Evolutionary conservation across 2,329 filamentous ascomycete genomes (phyloP).

Genomic region (Aureobasidium sp.): DNA sequence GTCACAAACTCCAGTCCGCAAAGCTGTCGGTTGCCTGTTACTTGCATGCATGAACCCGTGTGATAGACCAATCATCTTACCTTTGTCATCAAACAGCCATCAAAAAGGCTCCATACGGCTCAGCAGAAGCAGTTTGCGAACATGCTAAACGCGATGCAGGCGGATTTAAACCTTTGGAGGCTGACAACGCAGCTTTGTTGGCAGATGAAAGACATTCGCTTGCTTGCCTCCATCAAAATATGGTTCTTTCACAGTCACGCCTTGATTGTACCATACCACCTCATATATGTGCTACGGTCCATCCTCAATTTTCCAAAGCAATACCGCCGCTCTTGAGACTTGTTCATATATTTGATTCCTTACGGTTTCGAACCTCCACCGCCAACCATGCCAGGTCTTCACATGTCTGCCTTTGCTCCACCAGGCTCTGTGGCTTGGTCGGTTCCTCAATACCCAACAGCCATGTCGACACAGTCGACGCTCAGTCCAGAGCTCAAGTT

Average conservation of each 20-base stretch:
- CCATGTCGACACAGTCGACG: neutral
- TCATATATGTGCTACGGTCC: neutral
- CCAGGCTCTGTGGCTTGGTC: neutral
- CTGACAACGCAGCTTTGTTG: neutral
- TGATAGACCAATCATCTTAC: neutral
- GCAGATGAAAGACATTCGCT: neutral
- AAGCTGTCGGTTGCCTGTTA: neutral
- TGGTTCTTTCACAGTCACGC: neutral
- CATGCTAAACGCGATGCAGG: neutral
- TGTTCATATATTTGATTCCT: neutral
- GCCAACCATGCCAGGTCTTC: neutral
- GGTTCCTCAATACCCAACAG: neutral
- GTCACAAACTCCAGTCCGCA: neutral
- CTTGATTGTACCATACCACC: neutral
- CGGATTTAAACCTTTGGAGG: neutral
- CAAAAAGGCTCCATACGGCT: neutral
- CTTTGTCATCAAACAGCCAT: neutral
- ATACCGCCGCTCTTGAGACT: neutral
- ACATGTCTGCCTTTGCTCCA: neutral
- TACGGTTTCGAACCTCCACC: neutral
- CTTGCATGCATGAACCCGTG: neutral
- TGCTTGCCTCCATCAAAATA: neutral
- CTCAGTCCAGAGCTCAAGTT: constrained; percentile 16
- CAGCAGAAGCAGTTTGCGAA: neutral
- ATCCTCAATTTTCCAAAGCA: neutral